Percentiles rank a stretch among this genome's conserved stretches.
Evolutionary conservation across 1,284 basidiomycete genomes (phyloP).

Genomic region (Apiotrichum sp.): DNA sequence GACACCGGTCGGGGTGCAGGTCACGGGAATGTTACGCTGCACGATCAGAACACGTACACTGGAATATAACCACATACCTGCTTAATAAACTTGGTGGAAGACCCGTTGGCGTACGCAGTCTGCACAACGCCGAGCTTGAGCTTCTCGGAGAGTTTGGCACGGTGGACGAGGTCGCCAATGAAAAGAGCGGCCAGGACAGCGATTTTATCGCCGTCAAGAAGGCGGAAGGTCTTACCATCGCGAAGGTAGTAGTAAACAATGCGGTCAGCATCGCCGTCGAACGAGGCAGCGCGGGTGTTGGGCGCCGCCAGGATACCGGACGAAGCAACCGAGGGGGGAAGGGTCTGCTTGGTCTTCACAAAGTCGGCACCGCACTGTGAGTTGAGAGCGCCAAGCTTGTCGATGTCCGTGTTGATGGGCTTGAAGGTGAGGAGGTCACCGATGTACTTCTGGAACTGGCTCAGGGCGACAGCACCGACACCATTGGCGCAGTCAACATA

Average conservation of each 20-base stretch:
- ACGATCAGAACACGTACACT: background rate
- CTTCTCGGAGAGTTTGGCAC: constrained; percentile 59
- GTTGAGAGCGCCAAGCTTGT: constrained; percentile 71
- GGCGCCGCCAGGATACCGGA: constrained; percentile 55
- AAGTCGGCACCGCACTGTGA: constrained; percentile 89
- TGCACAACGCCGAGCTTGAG: constrained; percentile 90
- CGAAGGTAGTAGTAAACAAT: constrained; percentile 87
- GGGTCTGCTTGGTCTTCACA: constrained; percentile 85
- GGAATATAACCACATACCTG: constrained; percentile 53
- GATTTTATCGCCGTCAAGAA: constrained; percentile 99
- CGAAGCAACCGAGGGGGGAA: constrained; percentile 55
- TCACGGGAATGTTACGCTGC: constrained; percentile 64
- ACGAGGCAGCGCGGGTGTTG: constrained; percentile 78
- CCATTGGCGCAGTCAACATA: constrained; percentile 96
- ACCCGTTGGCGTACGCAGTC: constrained; percentile 98
- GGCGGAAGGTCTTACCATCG: constrained; percentile 62
- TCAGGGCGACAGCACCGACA: constrained; percentile 74
- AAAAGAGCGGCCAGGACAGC: constrained; percentile 89
- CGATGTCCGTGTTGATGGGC: constrained; percentile 63
- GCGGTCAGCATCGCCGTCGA: constrained; percentile 97
- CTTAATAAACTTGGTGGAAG: constrained; percentile 84
- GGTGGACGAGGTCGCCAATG: constrained; percentile 81
- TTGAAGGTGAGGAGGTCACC: constrained; percentile 36
- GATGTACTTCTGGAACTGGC: constrained; percentile 52
- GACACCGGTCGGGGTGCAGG: constrained; percentile 93